Percentiles rank a stretch among this genome's conserved stretches.
These are phyloP conservation scores for Cetradonia linearis DNA, from an alignment of 495 filamentous ascomycete species.

Conservation along the genomic window DNA sequence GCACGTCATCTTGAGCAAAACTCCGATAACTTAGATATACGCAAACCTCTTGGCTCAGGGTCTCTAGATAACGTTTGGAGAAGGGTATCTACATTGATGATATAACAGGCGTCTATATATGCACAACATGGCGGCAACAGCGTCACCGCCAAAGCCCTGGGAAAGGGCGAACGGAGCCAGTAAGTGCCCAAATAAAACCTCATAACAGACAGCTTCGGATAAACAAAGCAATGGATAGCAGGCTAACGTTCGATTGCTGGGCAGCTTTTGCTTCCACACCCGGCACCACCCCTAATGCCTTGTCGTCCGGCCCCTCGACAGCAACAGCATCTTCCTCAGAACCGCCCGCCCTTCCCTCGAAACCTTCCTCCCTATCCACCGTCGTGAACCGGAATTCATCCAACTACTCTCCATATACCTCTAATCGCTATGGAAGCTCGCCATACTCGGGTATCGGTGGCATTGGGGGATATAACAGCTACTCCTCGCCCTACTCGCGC, in stretches of 20 bases:
- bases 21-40: neutral
- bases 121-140: constrained; percentile 27
- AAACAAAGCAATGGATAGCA: neutral
- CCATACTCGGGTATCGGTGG: constrained; percentile 37
- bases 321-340: constrained; percentile 32
- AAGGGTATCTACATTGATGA: too few relatives aligned
- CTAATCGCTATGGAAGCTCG: constrained; percentile 25
- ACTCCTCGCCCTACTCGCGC: constrained; percentile 57
- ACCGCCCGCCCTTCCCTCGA: constrained; percentile 66
- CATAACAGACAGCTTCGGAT: neutral
- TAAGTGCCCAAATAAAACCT: constrained; percentile 31
- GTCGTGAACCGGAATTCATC: constrained; percentile 76
- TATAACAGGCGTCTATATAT: neutral
- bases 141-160: constrained; percentile 94
- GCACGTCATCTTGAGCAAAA: neutral
- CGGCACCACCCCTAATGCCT: constrained; percentile 31
- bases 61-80: neutral
- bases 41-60: neutral
- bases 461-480: constrained; percentile 32
- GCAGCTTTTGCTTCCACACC: constrained; percentile 17
- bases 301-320: constrained; percentile 36
- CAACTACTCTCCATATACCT: constrained; percentile 66
- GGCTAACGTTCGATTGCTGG: constrained; percentile 14
- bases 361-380: constrained; percentile 57
- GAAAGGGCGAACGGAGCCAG: constrained; percentile 62